Conservation (phyloP, 169 alveolate genomes). For the Plasmodium falciparum region DNA sequence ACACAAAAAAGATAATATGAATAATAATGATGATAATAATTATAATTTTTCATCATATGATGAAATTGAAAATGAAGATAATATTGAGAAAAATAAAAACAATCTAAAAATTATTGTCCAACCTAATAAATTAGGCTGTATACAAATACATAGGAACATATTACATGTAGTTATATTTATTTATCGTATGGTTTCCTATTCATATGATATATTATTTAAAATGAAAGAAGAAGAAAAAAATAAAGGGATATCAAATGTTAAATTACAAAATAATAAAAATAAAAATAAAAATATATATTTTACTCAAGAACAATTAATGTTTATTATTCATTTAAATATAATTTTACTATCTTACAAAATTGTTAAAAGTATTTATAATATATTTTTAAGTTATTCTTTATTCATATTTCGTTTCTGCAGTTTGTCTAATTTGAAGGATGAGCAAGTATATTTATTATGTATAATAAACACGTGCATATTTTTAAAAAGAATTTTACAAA, state of each 20-base stretch:
- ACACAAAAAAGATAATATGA: not conserved
- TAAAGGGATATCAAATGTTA: not conserved
- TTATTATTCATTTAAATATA: constrained; percentile 23
- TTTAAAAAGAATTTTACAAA: constrained; percentile 68
- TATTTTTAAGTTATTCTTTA: constrained; percentile 69
- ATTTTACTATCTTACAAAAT: constrained; percentile 50
- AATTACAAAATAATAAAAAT: not conserved
- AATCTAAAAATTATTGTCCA: constrained; percentile 22
- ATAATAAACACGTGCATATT: constrained; percentile 49
- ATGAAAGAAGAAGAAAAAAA: constrained; percentile 17
- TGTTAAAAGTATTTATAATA: constrained; percentile 54
- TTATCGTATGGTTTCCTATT: constrained; percentile 42
- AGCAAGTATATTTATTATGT: constrained; percentile 26
- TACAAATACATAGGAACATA: constrained; percentile 57
- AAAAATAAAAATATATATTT: not conserved
- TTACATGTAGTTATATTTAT: constrained; percentile 31
- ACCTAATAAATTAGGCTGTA: constrained; percentile 25
- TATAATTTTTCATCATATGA: not conserved
- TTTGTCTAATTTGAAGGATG: constrained; percentile 12
- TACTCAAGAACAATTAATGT: constrained; percentile 19
- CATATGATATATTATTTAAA: constrained; percentile 19
- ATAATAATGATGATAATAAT: not conserved
- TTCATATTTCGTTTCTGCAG: constrained; percentile 53
- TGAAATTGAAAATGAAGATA: not conserved
- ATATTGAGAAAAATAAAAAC: not conserved